Evolutionary conservation across 768 basidiomycete species (phyloP).

Genomic region (Coprinopsis sp.): DNA sequence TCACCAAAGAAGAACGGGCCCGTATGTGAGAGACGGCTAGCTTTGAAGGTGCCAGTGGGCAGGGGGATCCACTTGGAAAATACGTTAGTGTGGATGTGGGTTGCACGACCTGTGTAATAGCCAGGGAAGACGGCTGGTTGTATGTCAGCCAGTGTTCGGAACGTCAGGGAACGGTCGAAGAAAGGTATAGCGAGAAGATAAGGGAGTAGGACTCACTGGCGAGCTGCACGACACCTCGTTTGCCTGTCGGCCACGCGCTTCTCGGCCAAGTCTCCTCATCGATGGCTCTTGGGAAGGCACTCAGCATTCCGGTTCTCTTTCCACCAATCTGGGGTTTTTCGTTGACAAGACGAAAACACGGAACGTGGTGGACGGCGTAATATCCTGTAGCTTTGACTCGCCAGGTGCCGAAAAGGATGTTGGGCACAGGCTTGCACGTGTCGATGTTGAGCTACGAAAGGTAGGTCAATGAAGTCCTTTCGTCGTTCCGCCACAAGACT

Average conservation of each 20-base stretch:
- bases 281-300: conserved; percentile 40
- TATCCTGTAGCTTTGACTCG: conserved; percentile 52
- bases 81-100: conserved; percentile 52
- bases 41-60: conserved; percentile 41
- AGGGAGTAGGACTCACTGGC: conserved; percentile 35
- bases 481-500: background rate
- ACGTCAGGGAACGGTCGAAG: background rate
- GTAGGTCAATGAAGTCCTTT: background rate
- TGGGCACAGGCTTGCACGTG: conserved; percentile 49
- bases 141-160: background rate
- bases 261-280: conserved; percentile 43
- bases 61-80: conserved; percentile 44
- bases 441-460: conserved; percentile 42
- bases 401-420: conserved; percentile 57
- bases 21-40: conserved; percentile 39
- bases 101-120: conserved; percentile 54
- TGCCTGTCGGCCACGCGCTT: conserved; percentile 51
- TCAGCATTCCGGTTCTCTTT: conserved; percentile 37
- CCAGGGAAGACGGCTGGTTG: conserved; percentile 47
- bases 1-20: conserved; percentile 59
- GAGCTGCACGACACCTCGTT: conserved; percentile 49
- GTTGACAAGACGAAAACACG: conserved; percentile 35
- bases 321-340: conserved; percentile 46
- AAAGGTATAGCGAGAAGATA: background rate
- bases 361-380: conserved; percentile 49